Percentiles rank a stretch among this genome's conserved stretches.
Evolutionary conservation across 192 early-diverging fungal genomes (phyloP).

Genomic region (Funneliformis geosporum): DNA sequence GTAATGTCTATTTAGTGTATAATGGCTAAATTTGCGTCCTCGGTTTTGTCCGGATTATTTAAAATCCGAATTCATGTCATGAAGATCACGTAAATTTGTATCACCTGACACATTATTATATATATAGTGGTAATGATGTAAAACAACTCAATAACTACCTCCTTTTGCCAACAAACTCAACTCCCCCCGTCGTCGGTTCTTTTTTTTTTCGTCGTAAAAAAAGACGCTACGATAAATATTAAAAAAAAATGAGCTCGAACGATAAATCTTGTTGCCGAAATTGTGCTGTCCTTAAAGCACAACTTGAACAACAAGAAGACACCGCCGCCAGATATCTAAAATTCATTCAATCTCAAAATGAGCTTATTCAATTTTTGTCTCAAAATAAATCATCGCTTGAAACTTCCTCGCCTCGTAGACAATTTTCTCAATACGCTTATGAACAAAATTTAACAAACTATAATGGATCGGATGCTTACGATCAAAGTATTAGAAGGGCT

Average conservation of each 20-base stretch:
- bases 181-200: not conserved
- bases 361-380: conserved; percentile 13
- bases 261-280: conserved; percentile 15
- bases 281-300: not conserved
- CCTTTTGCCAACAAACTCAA: no score
- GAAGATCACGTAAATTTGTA: no score
- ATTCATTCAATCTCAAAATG: conserved; percentile 4
- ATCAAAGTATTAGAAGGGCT: not conserved
- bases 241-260: not conserved
- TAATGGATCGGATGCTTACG: not conserved
- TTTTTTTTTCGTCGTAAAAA: not conserved
- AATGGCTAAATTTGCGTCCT: no score
- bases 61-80: no score
- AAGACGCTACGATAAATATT: not conserved
- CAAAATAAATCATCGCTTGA: not conserved
- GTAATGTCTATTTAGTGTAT: no score
- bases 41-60: no score
- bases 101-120: no score
- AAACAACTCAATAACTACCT: no score
- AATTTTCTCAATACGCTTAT: no score
- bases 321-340: conserved; percentile 17
- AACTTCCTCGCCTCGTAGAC: not conserved
- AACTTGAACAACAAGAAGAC: conserved; percentile 21
- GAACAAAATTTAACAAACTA: no score
- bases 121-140: no score